These are phyloP conservation scores for Colletotrichum musicola DNA, from an alignment of 2,329 filamentous ascomycete species.

Conservation along the genomic window DNA sequence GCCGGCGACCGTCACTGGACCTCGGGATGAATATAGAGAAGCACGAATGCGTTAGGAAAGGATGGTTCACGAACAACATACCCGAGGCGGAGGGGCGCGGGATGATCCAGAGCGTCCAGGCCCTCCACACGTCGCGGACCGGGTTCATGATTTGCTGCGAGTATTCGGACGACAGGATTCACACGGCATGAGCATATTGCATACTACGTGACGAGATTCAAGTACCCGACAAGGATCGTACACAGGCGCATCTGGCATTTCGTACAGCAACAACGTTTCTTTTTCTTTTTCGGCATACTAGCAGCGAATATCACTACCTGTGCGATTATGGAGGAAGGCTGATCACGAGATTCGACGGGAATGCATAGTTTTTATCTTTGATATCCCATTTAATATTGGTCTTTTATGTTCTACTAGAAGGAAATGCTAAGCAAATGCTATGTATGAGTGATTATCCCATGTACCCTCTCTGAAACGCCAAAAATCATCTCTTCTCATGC, in stretches of 20 bases:
- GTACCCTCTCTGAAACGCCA: conserved; percentile 7
- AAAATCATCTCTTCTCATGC: neutral
- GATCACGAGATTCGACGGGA: too few species aligned
- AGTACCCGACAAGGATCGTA: neutral
- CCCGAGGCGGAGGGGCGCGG: neutral
- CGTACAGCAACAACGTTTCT: too few species aligned
- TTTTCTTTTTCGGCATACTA: too few species aligned
- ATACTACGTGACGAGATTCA: too few species aligned
- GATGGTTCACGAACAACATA: conserved; percentile 1
- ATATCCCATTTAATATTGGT: conserved; percentile 6
- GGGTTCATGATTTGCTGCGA: conserved; percentile 10
- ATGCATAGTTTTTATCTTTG: too few species aligned
- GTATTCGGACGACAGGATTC: neutral
- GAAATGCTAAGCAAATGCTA: conserved; percentile 1
- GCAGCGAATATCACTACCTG: too few species aligned
- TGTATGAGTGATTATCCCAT: neutral
- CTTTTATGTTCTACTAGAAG: neutral
- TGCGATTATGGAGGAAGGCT: too few species aligned
- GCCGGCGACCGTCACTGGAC: neutral
- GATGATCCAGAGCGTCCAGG: neutral
- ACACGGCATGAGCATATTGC: neutral
- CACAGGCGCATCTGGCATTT: too few species aligned
- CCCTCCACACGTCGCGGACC: conserved; percentile 7
- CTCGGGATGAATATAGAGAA: neutral
- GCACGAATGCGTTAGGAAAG: neutral